Conservation (phyloP, 306 rosid genomes). For the Lagenaria siceraria region DNA sequence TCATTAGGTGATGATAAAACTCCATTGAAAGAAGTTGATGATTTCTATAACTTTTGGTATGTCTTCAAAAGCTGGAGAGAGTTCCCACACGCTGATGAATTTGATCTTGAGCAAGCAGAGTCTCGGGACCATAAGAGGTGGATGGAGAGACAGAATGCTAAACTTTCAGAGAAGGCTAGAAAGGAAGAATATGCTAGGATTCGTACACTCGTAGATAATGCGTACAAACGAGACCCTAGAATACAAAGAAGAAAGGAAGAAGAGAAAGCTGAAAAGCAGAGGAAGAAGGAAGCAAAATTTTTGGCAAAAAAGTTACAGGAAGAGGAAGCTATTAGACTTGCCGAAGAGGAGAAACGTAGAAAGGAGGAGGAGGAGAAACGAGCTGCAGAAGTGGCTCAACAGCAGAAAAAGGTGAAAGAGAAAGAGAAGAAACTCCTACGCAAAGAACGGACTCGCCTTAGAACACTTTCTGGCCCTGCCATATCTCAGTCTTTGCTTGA, state of each 20-base stretch:
- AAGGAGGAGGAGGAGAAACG: constrained; percentile 71
- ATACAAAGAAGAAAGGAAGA: constrained; percentile 77
- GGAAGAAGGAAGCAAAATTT: constrained; percentile 77
- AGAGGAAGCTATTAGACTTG: constrained; percentile 80
- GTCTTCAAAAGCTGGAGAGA: constrained; percentile 93
- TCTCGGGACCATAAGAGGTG: constrained; percentile 92
- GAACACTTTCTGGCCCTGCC: constrained; percentile 56
- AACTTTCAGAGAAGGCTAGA: constrained; percentile 84
- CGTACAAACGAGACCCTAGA: constrained; percentile 87
- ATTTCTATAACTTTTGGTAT: constrained; percentile 88
- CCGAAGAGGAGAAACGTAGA: constrained; percentile 57
- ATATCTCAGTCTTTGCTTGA: constrained; percentile 33
- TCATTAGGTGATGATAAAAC: constrained; percentile 74
- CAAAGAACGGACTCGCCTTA: constrained; percentile 75
- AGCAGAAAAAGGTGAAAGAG: constrained; percentile 75
- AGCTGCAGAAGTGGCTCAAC: constrained; percentile 80
- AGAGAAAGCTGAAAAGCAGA: constrained; percentile 79
- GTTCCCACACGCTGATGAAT: constrained; percentile 95
- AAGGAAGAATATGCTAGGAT: constrained; percentile 85
- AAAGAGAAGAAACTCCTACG: constrained; percentile 93
- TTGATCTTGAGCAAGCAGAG: constrained; percentile 94
- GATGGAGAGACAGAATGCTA: constrained; percentile 99
- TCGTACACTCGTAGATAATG: constrained; percentile 84
- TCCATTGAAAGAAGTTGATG: constrained; percentile 53
- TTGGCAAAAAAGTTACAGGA: constrained; percentile 77